phyloP scores from a whole-genome alignment of 331 rosid genomes.

The Quercus tomentella region DNA sequence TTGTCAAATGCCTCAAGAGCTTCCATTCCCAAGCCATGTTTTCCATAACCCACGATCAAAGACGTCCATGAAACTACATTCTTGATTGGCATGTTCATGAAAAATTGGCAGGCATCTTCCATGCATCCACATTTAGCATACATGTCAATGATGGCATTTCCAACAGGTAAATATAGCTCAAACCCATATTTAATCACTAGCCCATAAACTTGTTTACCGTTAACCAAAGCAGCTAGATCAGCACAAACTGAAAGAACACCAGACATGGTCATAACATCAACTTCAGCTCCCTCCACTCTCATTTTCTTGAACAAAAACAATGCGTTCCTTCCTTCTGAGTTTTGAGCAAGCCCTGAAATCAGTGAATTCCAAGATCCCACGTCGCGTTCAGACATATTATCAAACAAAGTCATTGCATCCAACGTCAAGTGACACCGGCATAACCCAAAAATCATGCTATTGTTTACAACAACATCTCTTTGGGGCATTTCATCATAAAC shows the following conservation, averaged over 20 bases:
- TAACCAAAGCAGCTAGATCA: slow-evolving; percentile 18
- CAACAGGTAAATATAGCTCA: slow-evolving; percentile 20
- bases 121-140: no score
- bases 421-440: slow-evolving; percentile 2
- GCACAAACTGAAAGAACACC: slow-evolving; percentile 29
- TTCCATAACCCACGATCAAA: background rate
- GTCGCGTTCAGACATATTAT: slow-evolving; percentile 17
- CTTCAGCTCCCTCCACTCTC: slow-evolving; percentile 22
- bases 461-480: slow-evolving; percentile 24
- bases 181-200: slow-evolving; percentile 18
- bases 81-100: no score
- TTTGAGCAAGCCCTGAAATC: slow-evolving; percentile 21
- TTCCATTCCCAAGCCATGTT: slow-evolving; percentile 16
- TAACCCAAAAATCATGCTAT: slow-evolving; percentile 30
- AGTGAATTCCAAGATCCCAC: slow-evolving; percentile 32
- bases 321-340: slow-evolving; percentile 20
- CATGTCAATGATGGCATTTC: slow-evolving; percentile 8
- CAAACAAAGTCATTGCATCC: slow-evolving; percentile 23
- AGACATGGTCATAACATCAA: slow-evolving; percentile 26
- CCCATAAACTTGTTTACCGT: slow-evolving; percentile 8
- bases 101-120: no score
- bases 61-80: background rate
- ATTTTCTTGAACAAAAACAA: slow-evolving; percentile 24
- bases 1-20: slow-evolving; percentile 21
- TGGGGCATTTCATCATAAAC: slow-evolving; percentile 30